These are phyloP conservation scores for Staphylotrichum longicolle DNA, from an alignment of 495 filamentous ascomycete species.

Conservation along the genomic window DNA sequence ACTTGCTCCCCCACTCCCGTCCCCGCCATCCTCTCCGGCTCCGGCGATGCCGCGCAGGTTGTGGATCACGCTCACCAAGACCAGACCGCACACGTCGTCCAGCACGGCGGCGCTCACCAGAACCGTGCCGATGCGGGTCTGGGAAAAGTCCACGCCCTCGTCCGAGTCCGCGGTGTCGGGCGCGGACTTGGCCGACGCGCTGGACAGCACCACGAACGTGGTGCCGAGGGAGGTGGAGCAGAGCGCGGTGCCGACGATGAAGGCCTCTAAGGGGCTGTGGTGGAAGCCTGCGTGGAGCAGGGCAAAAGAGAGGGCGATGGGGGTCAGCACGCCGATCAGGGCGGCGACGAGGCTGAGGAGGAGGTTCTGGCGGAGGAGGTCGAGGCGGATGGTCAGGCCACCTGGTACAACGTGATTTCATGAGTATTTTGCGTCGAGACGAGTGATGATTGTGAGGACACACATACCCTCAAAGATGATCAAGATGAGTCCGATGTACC, in stretches of 20 bases:
- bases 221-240: slow-evolving; percentile 77
- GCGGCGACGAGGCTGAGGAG: slow-evolving; percentile 60
- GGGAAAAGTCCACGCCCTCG: slow-evolving; percentile 55
- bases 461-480: slow-evolving; percentile 66
- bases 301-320: slow-evolving; percentile 67
- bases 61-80: slow-evolving; percentile 68
- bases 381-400: slow-evolving; percentile 63
- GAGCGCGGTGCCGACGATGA: slow-evolving; percentile 73
- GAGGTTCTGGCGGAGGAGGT: slow-evolving; percentile 58
- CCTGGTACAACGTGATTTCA: slow-evolving; percentile 38
- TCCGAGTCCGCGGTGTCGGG: slow-evolving; percentile 27
- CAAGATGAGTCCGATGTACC: slow-evolving; percentile 72
- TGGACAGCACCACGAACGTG: slow-evolving; percentile 69
- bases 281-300: slow-evolving; percentile 40
- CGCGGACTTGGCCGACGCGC: slow-evolving; percentile 40
- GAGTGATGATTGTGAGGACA: neutral
- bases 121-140: slow-evolving; percentile 66
- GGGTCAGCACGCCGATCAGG: slow-evolving; percentile 59
- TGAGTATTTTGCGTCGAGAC: neutral
- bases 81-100: slow-evolving; percentile 78
- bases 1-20: neutral
- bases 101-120: slow-evolving; percentile 73
- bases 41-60: slow-evolving; percentile 39
- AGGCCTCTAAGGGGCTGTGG: slow-evolving; percentile 55
- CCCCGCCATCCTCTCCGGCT: slow-evolving; percentile 10